phyloP scores from a whole-genome alignment of 768 basidiomycete genomes.

The Hericium alpestre region DNA sequence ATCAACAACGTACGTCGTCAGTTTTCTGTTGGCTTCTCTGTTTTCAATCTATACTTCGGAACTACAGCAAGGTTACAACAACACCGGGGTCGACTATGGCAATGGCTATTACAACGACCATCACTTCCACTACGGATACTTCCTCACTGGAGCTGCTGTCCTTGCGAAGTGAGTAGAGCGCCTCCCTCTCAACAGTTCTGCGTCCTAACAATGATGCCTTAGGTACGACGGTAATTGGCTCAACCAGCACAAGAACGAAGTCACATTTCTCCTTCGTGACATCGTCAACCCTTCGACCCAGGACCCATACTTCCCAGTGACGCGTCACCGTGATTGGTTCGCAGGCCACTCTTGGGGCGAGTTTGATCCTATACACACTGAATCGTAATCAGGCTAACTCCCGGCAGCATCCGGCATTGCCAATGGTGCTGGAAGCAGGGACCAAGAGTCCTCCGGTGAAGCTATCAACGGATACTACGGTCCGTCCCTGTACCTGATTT shows the following conservation, averaged over 20 bases:
- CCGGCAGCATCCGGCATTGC: conserved; percentile 24
- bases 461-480: conserved; percentile 28
- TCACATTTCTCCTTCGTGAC: conserved; percentile 23
- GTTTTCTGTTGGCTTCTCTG: too few relatives aligned
- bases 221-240: conserved; percentile 20
- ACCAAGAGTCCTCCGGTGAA: conserved; percentile 26
- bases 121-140: conserved; percentile 28
- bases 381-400: neutral
- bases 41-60: too few relatives aligned
- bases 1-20: conserved; percentile 15
- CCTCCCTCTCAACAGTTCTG: neutral
- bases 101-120: conserved; percentile 29
- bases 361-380: neutral
- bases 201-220: neutral
- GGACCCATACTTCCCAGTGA: conserved; percentile 23
- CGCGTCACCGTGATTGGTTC: conserved; percentile 26
- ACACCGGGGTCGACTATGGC: conserved; percentile 23
- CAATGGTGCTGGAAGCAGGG: conserved; percentile 22
- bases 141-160: conserved; percentile 22
- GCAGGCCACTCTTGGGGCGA: conserved; percentile 28
- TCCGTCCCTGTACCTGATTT: neutral
- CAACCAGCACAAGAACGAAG: conserved; percentile 16
- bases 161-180: conserved; percentile 19
- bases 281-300: conserved; percentile 24
- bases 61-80: conserved; percentile 13